These are phyloP conservation scores for Hyaloscypha bicolor DNA, from an alignment of 495 filamentous ascomycete species.

Conservation along the genomic window DNA sequence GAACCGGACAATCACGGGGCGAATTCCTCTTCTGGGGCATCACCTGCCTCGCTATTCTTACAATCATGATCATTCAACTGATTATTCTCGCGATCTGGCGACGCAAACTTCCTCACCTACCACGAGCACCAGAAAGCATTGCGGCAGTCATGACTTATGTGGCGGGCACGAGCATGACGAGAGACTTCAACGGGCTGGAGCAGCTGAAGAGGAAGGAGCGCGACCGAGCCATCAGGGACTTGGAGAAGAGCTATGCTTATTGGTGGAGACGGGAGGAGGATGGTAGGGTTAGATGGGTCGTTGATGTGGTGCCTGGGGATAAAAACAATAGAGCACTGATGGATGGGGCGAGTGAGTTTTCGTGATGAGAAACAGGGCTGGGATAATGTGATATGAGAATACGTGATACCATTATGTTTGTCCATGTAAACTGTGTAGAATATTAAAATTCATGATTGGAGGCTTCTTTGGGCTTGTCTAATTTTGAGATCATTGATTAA, in stretches of 20 bases:
- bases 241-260: conserved; percentile 35
- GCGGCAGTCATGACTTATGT: conserved; percentile 19
- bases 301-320: conserved; percentile 16
- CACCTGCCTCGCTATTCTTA: conserved; percentile 27
- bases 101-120: conserved; percentile 7
- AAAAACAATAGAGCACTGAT: not conserved
- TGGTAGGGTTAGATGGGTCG: conserved; percentile 19
- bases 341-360: not conserved
- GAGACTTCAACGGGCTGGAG: conserved; percentile 13
- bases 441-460: not conserved
- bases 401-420: not conserved
- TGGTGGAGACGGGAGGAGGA: conserved; percentile 30
- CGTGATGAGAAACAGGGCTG: not conserved
- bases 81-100: conserved; percentile 8
- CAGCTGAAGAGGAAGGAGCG: conserved; percentile 10
- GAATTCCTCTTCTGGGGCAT: conserved; percentile 36
- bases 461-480: too few species aligned
- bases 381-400: not conserved
- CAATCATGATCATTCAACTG: conserved; percentile 31
- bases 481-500: too few species aligned
- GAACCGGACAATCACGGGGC: conserved; percentile 34
- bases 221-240: conserved; percentile 7
- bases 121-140: conserved; percentile 11
- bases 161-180: conserved; percentile 13
- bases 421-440: not conserved